phyloP scores from a whole-genome alignment of 1,284 basidiomycete genomes.

The Sporisorium graminicola region DNA sequence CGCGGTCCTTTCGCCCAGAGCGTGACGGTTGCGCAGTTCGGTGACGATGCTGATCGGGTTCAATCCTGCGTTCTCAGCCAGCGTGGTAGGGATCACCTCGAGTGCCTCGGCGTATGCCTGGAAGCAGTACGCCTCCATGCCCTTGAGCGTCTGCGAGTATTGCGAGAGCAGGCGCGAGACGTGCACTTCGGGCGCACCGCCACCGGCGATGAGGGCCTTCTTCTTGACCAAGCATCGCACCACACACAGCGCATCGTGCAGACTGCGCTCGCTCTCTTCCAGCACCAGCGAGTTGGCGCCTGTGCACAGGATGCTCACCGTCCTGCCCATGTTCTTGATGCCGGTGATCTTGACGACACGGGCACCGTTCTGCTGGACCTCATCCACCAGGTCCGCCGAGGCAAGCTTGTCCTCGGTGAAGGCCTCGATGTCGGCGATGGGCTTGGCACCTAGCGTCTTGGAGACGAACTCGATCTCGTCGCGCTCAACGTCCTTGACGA shows the following conservation, averaged over 20 bases:
- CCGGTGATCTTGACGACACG: conserved; percentile 96
- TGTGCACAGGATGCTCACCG: conserved; percentile 94
- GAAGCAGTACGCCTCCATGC: conserved; percentile 99
- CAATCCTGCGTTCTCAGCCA: conserved; percentile 97
- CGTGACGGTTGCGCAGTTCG: conserved; percentile 95
- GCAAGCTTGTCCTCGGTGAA: conserved; percentile 99
- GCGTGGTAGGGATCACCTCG: conserved; percentile 96
- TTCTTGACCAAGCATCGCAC: conserved; percentile 99
- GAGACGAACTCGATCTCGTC: conserved; percentile 98
- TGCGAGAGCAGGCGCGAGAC: conserved; percentile 93
- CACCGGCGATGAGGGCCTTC: conserved; percentile 95
- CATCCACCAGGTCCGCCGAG: conserved; percentile 94
- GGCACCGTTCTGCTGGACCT: conserved; percentile 84
- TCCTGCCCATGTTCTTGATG: conserved; percentile 93
- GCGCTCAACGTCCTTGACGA: conserved; percentile 97
- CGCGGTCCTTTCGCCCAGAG: conserved; percentile 91
- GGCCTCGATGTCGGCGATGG: conserved; percentile 95
- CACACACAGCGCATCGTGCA: conserved; percentile 98
- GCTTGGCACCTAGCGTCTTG: conserved; percentile 94
- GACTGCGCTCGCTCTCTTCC: conserved; percentile 95
- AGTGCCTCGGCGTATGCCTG: conserved; percentile 97
- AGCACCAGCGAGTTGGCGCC: conserved; percentile 93
- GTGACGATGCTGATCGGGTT: conserved; percentile 99
- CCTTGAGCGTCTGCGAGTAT: conserved; percentile 92
- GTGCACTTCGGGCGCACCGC: conserved; percentile 98